Percentiles rank a stretch among this genome's conserved stretches.
Conservation (phyloP, 331 rosid genomes). For the Saraca asoca region DNA sequence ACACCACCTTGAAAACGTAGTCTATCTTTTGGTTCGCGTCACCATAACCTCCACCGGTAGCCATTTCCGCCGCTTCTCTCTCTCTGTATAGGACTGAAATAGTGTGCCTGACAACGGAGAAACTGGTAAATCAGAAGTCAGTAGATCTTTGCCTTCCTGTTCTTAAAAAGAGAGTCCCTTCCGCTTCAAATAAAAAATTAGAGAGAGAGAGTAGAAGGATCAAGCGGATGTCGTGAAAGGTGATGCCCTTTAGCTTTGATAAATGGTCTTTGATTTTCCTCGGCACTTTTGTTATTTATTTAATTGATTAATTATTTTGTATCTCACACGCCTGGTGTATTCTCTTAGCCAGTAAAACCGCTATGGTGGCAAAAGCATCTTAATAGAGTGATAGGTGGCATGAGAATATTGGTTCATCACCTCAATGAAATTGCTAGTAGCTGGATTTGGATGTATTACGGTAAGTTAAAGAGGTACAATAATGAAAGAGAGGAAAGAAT, state of each 20-base stretch:
- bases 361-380: too few species aligned
- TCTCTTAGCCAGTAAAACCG: too few species aligned
- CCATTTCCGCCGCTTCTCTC: slow-evolving; percentile 44
- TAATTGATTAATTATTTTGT: not conserved
- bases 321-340: too few species aligned
- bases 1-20: slow-evolving; percentile 83
- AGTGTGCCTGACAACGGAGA: not conserved
- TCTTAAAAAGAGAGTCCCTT: not conserved
- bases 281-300: not conserved
- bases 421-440: too few species aligned
- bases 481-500: too few species aligned
- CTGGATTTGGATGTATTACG: too few species aligned
- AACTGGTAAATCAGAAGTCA: not conserved
- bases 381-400: too few species aligned
- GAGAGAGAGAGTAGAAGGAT: too few species aligned
- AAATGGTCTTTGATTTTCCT: not conserved
- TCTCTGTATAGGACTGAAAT: not conserved
- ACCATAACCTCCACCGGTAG: slow-evolving; percentile 44
- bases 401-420: too few species aligned
- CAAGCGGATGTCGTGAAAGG: not conserved
- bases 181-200: too few species aligned
- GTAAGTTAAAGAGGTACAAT: too few species aligned
- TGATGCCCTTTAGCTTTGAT: not conserved
- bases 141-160: slow-evolving; percentile 4
- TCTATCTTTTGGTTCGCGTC: slow-evolving; percentile 80